A percentile compares a stretch with the other conserved stretches of the same genome.
These are phyloP conservation scores for Chlorella variabilis DNA, from an alignment of 163 green algal species.

Conservation along the genomic window DNA sequence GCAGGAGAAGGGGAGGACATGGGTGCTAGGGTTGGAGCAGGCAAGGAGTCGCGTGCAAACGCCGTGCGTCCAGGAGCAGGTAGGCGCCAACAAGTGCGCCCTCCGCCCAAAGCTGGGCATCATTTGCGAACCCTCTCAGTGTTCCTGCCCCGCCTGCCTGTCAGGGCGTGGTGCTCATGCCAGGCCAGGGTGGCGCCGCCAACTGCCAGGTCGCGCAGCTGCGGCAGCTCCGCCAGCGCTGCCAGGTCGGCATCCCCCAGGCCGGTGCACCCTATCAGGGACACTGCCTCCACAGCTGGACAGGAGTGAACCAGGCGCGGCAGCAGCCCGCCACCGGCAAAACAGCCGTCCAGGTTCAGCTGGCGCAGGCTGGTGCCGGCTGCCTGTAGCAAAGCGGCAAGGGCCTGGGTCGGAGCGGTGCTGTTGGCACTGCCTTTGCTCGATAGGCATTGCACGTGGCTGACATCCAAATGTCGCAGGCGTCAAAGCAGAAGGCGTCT, in stretches of 20 bases:
- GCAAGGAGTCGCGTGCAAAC: too few species aligned
- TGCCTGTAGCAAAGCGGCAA: neutral
- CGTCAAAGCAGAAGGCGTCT: neutral
- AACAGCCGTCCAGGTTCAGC: constrained; percentile 20
- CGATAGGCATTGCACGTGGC: neutral
- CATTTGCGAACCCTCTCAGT: too few species aligned
- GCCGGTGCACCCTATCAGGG: constrained; percentile 19
- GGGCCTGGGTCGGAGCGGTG: neutral
- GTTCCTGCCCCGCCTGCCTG: too few species aligned
- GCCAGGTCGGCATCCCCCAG: constrained; percentile 8
- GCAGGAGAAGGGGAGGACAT: too few species aligned
- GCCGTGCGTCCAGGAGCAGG: too few species aligned
- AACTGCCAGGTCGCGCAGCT: constrained; percentile 12
- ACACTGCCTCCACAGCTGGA: neutral
- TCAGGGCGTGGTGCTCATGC: constrained; percentile 24
- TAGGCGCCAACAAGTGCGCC: too few species aligned
- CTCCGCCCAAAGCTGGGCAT: too few species aligned
- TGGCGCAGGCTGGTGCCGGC: constrained; percentile 8
- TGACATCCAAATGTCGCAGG: neutral
- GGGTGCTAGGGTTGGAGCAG: too few species aligned
- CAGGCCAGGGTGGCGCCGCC: constrained; percentile 21
- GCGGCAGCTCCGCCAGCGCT: neutral
- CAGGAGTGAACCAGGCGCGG: constrained; percentile 14
- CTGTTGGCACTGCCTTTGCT: neutral
- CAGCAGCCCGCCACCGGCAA: constrained; percentile 16